Conservation (phyloP, 176 grass and related monocot species). For the Melocanna baccifera region DNA sequence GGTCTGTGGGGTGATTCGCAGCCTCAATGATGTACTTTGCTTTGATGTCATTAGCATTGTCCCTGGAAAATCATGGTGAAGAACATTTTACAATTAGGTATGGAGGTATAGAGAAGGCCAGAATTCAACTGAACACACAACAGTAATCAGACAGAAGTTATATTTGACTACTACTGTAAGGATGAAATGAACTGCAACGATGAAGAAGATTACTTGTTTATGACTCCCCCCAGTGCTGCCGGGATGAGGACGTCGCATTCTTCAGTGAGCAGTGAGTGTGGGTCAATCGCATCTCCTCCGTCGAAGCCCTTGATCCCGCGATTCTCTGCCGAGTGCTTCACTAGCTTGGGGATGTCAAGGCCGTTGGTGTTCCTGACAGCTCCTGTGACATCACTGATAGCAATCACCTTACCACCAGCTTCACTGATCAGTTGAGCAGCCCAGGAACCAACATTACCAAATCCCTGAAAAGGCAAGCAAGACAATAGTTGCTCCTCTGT, state of each 20-base stretch:
- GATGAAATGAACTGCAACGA: background rate
- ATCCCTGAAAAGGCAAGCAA: conserved; percentile 56
- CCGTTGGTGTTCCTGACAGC: conserved; percentile 74
- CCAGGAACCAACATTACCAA: conserved; percentile 94
- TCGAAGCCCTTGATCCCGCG: conserved; percentile 71
- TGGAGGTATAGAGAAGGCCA: background rate
- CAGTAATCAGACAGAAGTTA: background rate
- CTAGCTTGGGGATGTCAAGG: conserved; percentile 60
- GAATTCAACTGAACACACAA: background rate
- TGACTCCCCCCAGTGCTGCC: conserved; percentile 78
- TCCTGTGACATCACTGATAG: conserved; percentile 79
- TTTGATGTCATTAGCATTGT: conserved; percentile 86
- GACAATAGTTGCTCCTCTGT: background rate
- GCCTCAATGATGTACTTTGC: conserved; percentile 97
- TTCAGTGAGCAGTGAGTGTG: conserved; percentile 63
- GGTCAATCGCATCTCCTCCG: conserved; percentile 56
- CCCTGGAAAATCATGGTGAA: conserved; percentile 39
- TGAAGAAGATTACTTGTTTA: conserved; percentile 54
- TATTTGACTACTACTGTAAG: background rate
- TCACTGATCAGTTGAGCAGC: conserved; percentile 73
- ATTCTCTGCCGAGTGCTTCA: conserved; percentile 55
- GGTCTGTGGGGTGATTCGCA: conserved; percentile 95
- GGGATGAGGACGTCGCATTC: conserved; percentile 87
- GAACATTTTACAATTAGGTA: background rate
- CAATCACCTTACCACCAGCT: conserved; percentile 76